Evolutionary conservation across 2,329 filamentous ascomycete genomes (phyloP).

Genomic region (Chalara sp.): DNA sequence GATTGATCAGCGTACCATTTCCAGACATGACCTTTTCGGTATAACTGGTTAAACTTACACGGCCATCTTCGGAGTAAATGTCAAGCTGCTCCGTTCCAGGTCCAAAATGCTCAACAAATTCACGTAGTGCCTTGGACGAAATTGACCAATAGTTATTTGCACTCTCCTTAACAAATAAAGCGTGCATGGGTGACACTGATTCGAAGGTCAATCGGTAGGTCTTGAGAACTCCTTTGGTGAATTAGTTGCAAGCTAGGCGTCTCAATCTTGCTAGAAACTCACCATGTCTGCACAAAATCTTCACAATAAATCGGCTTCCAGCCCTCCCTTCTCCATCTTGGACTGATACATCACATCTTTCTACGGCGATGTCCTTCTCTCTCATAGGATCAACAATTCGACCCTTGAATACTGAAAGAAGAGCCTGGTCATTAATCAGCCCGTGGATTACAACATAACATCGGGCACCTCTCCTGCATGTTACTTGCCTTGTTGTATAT

Average conservation of each 20-base stretch:
- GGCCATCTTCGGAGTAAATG: slow-evolving; percentile 62
- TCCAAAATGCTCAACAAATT: slow-evolving; percentile 75
- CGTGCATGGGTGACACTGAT: slow-evolving; percentile 65
- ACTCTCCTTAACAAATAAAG: slow-evolving; percentile 62
- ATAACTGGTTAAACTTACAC: slow-evolving; percentile 72
- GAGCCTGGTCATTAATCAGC: slow-evolving; percentile 36
- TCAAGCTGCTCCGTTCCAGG: slow-evolving; percentile 76
- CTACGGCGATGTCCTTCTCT: slow-evolving; percentile 63
- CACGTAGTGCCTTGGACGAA: slow-evolving; percentile 61
- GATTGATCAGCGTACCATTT: slow-evolving; percentile 39
- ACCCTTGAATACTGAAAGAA: slow-evolving; percentile 69
- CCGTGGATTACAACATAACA: background rate
- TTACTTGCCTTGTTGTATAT: slow-evolving; percentile 60
- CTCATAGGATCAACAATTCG: slow-evolving; percentile 54
- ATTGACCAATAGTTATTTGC: slow-evolving; percentile 68
- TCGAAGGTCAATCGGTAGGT: slow-evolving; percentile 74
- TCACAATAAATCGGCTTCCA: slow-evolving; percentile 68
- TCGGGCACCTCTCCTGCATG: background rate
- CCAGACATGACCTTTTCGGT: slow-evolving; percentile 71
- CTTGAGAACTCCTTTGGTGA: slow-evolving; percentile 56
- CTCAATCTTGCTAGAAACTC: slow-evolving; percentile 7
- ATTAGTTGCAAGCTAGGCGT: no score
- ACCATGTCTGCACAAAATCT: slow-evolving; percentile 69
- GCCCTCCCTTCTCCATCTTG: slow-evolving; percentile 61
- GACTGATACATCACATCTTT: slow-evolving; percentile 67